Evolutionary conservation across 2,329 filamentous ascomycete genomes (phyloP).

Genomic region (Xylaria sp.): DNA sequence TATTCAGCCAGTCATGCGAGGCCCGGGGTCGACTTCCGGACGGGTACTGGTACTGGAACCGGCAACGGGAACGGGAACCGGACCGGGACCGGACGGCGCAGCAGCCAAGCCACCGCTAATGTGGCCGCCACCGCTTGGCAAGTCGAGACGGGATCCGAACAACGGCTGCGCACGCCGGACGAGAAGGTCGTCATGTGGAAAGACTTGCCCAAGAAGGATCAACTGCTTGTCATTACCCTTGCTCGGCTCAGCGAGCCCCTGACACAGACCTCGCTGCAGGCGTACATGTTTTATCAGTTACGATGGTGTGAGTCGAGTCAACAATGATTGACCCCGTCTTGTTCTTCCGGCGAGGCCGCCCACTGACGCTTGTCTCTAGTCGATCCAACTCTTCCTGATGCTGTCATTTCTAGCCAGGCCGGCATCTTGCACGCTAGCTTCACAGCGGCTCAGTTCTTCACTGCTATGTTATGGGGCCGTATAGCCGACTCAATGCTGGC

Average conservation of each 20-base stretch:
- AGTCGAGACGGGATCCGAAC: slow-evolving; percentile 29
- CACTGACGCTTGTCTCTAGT: slow-evolving; percentile 52
- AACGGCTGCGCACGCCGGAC: slow-evolving; percentile 26
- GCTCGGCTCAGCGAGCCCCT: slow-evolving; percentile 85
- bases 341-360: no score
- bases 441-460: slow-evolving; percentile 83
- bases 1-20: no score
- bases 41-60: no score
- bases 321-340: no score
- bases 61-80: slow-evolving; percentile 11
- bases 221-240: slow-evolving; percentile 80
- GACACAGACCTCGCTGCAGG: slow-evolving; percentile 79
- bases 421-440: slow-evolving; percentile 83
- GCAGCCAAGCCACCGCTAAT: slow-evolving; percentile 29
- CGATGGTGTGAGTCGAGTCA: slow-evolving; percentile 64
- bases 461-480: slow-evolving; percentile 84
- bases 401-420: slow-evolving; percentile 79
- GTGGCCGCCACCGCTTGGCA: slow-evolving; percentile 25
- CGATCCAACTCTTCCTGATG: slow-evolving; percentile 61
- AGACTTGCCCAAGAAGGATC: slow-evolving; percentile 76
- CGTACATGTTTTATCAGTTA: slow-evolving; percentile 92
- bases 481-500: slow-evolving; percentile 70
- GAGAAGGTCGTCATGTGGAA: slow-evolving; percentile 45
- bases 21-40: slow-evolving; percentile 28
- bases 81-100: slow-evolving; percentile 17